These are phyloP conservation scores for Spatholobus suberectus DNA, from an alignment of 306 rosid genomes.

Conservation along the genomic window DNA sequence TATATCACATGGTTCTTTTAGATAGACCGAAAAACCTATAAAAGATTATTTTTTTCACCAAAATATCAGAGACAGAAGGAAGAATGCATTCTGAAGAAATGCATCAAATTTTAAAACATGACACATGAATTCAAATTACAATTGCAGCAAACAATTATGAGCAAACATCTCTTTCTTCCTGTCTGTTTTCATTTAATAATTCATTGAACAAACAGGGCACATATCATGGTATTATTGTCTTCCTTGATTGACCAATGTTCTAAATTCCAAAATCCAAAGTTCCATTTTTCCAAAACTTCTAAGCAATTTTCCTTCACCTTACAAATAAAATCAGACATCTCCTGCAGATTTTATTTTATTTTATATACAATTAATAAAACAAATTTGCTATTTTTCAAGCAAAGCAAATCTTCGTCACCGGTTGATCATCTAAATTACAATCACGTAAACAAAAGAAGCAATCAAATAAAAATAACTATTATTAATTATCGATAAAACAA, in stretches of 20 bases:
- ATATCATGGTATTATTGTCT: background rate
- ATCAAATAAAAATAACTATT: too few relatives aligned
- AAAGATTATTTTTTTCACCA: background rate
- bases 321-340: background rate
- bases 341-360: background rate
- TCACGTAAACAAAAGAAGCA: too few relatives aligned
- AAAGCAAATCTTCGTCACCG: background rate
- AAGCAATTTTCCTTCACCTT: background rate
- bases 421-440: too few relatives aligned
- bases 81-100: background rate
- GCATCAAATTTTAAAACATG: background rate
- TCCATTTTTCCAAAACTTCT: background rate
- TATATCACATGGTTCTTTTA: background rate
- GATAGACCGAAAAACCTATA: background rate
- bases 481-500: too few relatives aligned
- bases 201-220: background rate
- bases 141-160: background rate
- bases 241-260: background rate
- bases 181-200: background rate
- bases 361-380: background rate
- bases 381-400: background rate
- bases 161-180: background rate
- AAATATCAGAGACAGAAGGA: background rate
- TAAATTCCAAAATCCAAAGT: background rate
- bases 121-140: background rate